Evolutionary conservation across 2,329 filamentous ascomycete genomes (phyloP).

Genomic region (Thielaviopsis euricoi): DNA sequence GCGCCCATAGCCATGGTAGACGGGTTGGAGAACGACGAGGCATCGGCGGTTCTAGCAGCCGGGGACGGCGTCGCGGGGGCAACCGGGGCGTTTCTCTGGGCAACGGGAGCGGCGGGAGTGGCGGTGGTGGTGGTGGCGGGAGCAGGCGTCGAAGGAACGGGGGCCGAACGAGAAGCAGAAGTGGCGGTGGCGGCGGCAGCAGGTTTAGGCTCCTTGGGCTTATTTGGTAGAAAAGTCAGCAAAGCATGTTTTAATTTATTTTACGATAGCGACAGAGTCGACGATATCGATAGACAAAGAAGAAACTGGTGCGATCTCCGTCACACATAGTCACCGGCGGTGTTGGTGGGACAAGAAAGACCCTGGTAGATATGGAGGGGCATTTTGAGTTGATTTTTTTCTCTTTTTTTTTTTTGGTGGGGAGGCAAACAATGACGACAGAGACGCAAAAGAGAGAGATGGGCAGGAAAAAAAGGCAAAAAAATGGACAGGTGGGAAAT

Average conservation of each 20-base stretch:
- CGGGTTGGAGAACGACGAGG: constrained; percentile 45
- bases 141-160: constrained; percentile 42
- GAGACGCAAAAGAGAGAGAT: neutral
- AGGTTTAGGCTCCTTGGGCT: constrained; percentile 54
- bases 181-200: no score
- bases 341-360: neutral
- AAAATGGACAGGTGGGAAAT: neutral
- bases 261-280: no score
- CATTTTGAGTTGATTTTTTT: neutral
- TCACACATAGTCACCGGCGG: neutral
- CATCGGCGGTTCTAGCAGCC: constrained; percentile 26
- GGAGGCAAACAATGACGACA: neutral
- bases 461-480: no score
- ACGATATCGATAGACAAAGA: no score
- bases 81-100: constrained; percentile 32
- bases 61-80: constrained; percentile 40
- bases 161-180: constrained; percentile 29
- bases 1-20: constrained; percentile 76
- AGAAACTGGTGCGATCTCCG: no score
- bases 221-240: neutral
- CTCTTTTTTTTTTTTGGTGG: neutral
- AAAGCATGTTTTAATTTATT: neutral
- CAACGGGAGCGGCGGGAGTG: constrained; percentile 32
- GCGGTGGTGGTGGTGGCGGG: constrained; percentile 41
- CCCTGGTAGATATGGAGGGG: neutral